Conservation (phyloP, 2,329 filamentous ascomycete species). For the Penicillium sp. region DNA sequence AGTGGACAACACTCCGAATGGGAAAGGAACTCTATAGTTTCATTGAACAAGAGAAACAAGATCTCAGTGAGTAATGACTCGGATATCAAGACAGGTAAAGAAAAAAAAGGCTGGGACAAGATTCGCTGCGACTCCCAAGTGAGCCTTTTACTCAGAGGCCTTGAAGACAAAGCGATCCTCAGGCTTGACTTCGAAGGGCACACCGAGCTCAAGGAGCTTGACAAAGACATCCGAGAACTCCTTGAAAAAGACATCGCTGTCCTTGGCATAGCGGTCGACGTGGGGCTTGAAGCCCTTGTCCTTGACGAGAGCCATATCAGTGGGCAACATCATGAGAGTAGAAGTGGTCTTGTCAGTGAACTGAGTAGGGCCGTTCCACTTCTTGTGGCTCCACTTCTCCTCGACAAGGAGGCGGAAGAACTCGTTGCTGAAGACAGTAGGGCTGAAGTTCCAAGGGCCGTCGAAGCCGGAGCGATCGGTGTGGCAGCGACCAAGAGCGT, state of each 20-base stretch:
- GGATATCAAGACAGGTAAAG: slow-evolving; percentile 25
- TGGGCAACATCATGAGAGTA: slow-evolving; percentile 94
- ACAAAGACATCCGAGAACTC: slow-evolving; percentile 79
- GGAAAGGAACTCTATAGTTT: neutral
- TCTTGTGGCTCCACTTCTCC: slow-evolving; percentile 90
- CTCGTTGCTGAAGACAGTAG: slow-evolving; percentile 90
- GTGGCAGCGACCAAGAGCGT: slow-evolving; percentile 89
- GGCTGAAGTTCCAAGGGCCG: slow-evolving; percentile 90
- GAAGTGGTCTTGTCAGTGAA: slow-evolving; percentile 86
- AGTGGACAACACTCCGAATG: neutral
- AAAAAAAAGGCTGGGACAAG: neutral
- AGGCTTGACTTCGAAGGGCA: slow-evolving; percentile 75
- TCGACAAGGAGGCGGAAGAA: slow-evolving; percentile 85
- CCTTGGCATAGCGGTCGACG: slow-evolving; percentile 86
- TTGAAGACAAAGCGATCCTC: slow-evolving; percentile 66
- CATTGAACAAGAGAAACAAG: neutral
- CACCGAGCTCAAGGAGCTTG: slow-evolving; percentile 91
- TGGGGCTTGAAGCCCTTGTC: slow-evolving; percentile 82
- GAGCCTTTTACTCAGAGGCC: slow-evolving; percentile 43
- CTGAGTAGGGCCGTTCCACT: slow-evolving; percentile 90
- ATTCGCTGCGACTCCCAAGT: neutral
- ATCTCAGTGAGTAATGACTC: slow-evolving; percentile 9
- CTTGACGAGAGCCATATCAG: slow-evolving; percentile 82
- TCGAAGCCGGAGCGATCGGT: slow-evolving; percentile 82
- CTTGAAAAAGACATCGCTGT: slow-evolving; percentile 88